Evolutionary conservation across 2,329 filamentous ascomycete species (phyloP).

Genomic region (Lasiodiplodia sp.): DNA sequence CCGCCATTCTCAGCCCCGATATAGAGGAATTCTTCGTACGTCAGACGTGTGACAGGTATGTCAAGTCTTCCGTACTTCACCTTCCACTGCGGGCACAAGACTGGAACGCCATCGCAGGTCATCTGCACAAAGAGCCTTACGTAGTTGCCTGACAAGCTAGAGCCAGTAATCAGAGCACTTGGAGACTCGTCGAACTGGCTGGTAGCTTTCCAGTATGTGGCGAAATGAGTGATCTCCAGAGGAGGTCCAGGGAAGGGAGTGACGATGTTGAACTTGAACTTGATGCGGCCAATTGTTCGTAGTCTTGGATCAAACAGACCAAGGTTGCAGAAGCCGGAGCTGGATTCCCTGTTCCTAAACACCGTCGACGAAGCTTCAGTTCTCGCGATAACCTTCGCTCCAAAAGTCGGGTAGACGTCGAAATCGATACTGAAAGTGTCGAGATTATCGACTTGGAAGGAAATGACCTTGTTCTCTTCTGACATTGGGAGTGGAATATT

Average conservation of each 20-base stretch:
- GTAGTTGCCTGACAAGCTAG: conserved; percentile 95
- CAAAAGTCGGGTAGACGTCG: conserved; percentile 96
- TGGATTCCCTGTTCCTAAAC: conserved; percentile 78
- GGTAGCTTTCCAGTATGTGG: conserved; percentile 99
- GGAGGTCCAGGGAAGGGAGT: conserved; percentile 94
- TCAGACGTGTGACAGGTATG: conserved; percentile 81
- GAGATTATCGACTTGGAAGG: conserved; percentile 94
- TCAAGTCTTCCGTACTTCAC: conserved; percentile 78
- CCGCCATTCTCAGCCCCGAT: conserved; percentile 48
- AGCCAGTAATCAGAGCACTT: conserved; percentile 89
- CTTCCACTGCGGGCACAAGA: conserved; percentile 87
- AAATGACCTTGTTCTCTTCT: conserved; percentile 91
- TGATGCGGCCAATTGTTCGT: conserved; percentile 90
- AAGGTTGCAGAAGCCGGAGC: conserved; percentile 80
- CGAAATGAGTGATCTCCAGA: conserved; percentile 96
- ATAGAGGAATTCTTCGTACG: conserved; percentile 72
- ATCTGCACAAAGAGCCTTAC: conserved; percentile 90
- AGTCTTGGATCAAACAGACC: conserved; percentile 92
- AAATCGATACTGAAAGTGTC: conserved; percentile 95
- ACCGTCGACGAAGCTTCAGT: conserved; percentile 89
- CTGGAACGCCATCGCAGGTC: conserved; percentile 84
- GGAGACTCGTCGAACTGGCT: conserved; percentile 88
- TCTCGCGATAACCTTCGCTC: conserved; percentile 95
- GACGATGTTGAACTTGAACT: conserved; percentile 94
- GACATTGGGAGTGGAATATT: conserved; percentile 96